phyloP scores from a whole-genome alignment of 495 filamentous ascomycete genomes.

The Lasiosphaeriaceae sp. region DNA sequence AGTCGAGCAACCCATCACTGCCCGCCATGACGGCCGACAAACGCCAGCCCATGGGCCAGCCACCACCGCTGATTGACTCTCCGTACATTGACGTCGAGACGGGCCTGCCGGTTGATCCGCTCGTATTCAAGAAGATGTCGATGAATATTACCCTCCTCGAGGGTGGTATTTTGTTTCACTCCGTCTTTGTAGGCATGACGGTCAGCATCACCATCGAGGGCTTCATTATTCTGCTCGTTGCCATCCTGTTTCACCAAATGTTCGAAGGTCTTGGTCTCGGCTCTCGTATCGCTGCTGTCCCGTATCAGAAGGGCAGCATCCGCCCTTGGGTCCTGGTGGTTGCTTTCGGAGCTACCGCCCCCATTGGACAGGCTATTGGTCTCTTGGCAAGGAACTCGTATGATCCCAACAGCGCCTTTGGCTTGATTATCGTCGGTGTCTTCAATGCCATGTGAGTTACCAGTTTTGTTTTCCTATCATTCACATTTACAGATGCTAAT shows the following conservation, averaged over 20 bases:
- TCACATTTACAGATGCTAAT: neutral
- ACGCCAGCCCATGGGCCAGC: constrained; percentile 14
- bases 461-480: neutral
- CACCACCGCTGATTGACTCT: constrained; percentile 14
- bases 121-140: constrained; percentile 45
- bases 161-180: constrained; percentile 57
- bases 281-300: constrained; percentile 55
- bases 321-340: constrained; percentile 63
- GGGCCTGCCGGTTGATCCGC: constrained; percentile 37
- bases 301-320: constrained; percentile 43
- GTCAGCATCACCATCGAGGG: constrained; percentile 60
- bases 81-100: constrained; percentile 40
- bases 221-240: constrained; percentile 63
- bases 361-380: constrained; percentile 59
- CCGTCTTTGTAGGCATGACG: constrained; percentile 65
- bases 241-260: constrained; percentile 67
- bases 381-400: constrained; percentile 55
- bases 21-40: constrained; percentile 10
- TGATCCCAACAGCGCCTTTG: constrained; percentile 60
- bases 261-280: constrained; percentile 69
- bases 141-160: constrained; percentile 54
- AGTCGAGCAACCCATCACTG: constrained; percentile 11
- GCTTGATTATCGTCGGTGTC: constrained; percentile 61
- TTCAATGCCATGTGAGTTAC: constrained; percentile 62
- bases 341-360: constrained; percentile 57